Percentiles rank a stretch among this genome's conserved stretches.
Conservation (phyloP, 2,329 filamentous ascomycete species). For the Juglanconis sp. region DNA sequence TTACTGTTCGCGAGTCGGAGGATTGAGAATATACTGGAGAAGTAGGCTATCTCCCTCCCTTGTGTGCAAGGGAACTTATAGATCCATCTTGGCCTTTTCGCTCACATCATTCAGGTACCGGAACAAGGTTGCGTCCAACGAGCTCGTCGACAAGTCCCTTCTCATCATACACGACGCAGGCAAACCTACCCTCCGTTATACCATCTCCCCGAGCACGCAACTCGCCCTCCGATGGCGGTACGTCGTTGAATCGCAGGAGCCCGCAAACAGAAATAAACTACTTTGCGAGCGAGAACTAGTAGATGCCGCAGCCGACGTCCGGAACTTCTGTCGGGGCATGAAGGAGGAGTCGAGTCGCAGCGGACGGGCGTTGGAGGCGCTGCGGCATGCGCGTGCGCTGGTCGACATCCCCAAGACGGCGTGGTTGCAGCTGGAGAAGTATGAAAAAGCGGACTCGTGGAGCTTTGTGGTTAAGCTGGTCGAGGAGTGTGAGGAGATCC, state of each 20-base stretch:
- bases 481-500: background rate
- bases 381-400: background rate
- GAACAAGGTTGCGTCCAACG: no score
- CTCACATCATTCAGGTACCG: no score
- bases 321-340: background rate
- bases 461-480: background rate
- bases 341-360: background rate
- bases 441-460: background rate
- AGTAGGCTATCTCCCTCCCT: no score
- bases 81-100: no score
- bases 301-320: background rate
- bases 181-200: background rate
- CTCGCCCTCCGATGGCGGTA: background rate
- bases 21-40: no score
- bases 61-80: no score
- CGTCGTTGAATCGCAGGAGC: background rate
- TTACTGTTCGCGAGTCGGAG: no score
- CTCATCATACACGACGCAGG: background rate
- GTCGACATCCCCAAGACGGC: background rate
- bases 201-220: background rate
- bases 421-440: background rate
- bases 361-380: background rate
- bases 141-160: background rate
- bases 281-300: background rate
- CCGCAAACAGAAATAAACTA: background rate